Base-by-base conservation (phyloP, 768 basidiomycete species). In the Mrakia blollopis region DNA sequence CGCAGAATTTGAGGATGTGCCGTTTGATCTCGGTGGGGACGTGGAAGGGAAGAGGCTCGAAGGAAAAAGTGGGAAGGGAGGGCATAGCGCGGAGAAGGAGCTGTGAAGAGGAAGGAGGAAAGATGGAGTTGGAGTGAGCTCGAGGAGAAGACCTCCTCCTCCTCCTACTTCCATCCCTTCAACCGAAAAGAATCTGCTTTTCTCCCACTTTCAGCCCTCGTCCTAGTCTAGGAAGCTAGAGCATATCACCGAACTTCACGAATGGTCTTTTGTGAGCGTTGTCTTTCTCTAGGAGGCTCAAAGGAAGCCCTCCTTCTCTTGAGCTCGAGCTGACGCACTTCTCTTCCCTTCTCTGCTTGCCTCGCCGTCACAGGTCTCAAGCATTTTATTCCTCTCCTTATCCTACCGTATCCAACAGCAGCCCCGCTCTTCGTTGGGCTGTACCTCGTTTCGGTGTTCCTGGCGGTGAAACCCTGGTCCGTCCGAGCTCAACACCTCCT, bases 331-430 rank as follows among this genome's bases (percentile, higher is more conserved):
- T 39, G 25, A 69, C 70, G 5, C 28, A 11, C 70, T 54, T 35
- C 70, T 47, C 32, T 25, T 41, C 72, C n/a, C 44, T 52, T 50
- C 16, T 62, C 61, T 37, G 1, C 5, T 63, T 39, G 23, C 60
- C 11, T 63, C 47, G 14, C 39, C 11, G 5, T 14, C 10, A 16
- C 63, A 74, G 73, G 73, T 68, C 62, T 74, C 61, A 62, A 60
- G 25, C 73, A 74, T 47, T 74, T 74, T 13, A 37, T 74, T 21
- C 73, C 73, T 8, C 65, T 74, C 8, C 62, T 74, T 23, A 28
- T 74, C 8, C 57, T 74, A 25, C 73, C 73, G 0, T 74, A 74
- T 21, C 73, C 73, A 9, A 62, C 73, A 23, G 73, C 73, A 25
- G 61, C 73, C 2, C 73, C 73, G 37, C 41, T 74, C 10, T 74